Conservation (phyloP, 768 basidiomycete genomes). For the Austroboletus eburneus region DNA sequence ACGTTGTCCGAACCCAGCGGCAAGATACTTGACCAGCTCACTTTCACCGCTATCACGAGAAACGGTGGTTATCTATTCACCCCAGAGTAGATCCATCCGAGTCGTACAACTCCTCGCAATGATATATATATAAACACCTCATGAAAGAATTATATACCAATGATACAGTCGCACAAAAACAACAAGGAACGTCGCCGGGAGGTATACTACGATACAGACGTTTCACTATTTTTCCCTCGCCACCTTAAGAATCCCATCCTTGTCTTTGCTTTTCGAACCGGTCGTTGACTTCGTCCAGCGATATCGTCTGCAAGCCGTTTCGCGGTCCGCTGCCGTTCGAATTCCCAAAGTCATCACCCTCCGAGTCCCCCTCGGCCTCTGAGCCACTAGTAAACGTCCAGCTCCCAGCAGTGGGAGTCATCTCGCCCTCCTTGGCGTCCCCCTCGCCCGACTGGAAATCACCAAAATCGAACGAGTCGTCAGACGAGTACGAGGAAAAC, state of each 20-base stretch:
- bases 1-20: constrained; percentile 52
- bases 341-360: constrained; percentile 30
- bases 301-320: constrained; percentile 26
- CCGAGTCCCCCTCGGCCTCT: constrained; percentile 28
- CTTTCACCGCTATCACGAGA: constrained; percentile 63
- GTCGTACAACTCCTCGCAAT: too few relatives aligned
- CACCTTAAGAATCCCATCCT: constrained; percentile 13
- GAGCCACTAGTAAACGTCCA: constrained; percentile 60
- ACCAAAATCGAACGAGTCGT: constrained; percentile 72
- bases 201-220: constrained; percentile 19
- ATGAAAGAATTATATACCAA: constrained; percentile 9
- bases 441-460: constrained; percentile 60
- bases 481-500: constrained; percentile 58
- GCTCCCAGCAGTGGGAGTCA: constrained; percentile 64
- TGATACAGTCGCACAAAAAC: constrained; percentile 11
- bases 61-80: constrained; percentile 65
- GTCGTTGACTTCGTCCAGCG: constrained; percentile 22
- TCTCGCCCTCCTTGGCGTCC: constrained; percentile 37
- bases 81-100: constrained; percentile 10
- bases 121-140: not conserved
- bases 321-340: constrained; percentile 6
- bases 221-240: not conserved
- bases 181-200: not conserved
- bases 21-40: constrained; percentile 55
- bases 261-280: constrained; percentile 17